Evolutionary conservation across 257 asterid genomes (phyloP), one percentile per base, ranked within the genome.

Genomic region (Striga asiatica): DNA sequence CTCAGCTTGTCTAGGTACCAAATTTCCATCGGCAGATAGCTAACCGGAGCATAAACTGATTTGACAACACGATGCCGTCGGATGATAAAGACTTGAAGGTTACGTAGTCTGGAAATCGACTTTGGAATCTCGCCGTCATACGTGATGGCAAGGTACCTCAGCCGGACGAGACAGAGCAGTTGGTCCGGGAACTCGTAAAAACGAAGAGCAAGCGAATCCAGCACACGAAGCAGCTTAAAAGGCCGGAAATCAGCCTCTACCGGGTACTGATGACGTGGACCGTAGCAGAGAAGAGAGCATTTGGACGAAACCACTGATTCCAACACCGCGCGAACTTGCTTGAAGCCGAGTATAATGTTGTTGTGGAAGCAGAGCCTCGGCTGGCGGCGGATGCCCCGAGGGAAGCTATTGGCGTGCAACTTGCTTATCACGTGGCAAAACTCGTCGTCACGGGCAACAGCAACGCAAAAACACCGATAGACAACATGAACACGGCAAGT

Each of bases 141-240:
- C 0, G 42, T 60, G 7, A 65, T 19, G 21, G 66, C 68, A 22
- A 71, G 54, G 65, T 65, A 65, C 61, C 37, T 49, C n/a, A 65
- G 55, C 14, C 20, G 50, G 29, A 54, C 45, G 12, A 60, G 45
- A 13, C 49, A 28, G 0, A 46, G 29, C 14, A 69, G 21, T 42
- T 9, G 27, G 4, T 9, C 0, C 0, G 62, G 63, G 51, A 51
- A 63, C 6, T 51, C 2, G 38, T 50, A 29, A 7, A 35, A 47
- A n/a, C 38, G 35, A 5, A 61, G 20, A 7, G 24, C 16, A 42
- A 59, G 22, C 17, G 45, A 25, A n/a, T 62, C 57, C 0, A 68
- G 25, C 2, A 68, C 74, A 11, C 50, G 39, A 5, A 68, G 43
- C 48, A 58, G 16, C 21, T 16, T 68, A 17, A 38, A 52, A 3